phyloP scores from a whole-genome alignment of 345 rosid genomes.

The Draba incana region DNA sequence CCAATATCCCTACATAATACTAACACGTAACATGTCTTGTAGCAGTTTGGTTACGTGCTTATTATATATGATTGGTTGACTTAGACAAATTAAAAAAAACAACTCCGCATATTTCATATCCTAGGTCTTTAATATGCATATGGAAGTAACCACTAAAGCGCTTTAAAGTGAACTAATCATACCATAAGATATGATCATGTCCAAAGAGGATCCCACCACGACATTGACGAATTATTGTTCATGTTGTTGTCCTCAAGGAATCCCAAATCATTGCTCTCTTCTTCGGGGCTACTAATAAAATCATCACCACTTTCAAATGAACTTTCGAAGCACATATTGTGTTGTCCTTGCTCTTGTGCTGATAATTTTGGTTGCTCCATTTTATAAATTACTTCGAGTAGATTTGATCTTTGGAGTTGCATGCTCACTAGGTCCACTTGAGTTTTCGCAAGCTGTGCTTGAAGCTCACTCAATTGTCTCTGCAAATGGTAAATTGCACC shows the following conservation, averaged over 20 bases:
- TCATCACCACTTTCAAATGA: constrained; percentile 45
- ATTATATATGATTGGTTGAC: constrained; percentile 40
- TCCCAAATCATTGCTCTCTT: constrained; percentile 46
- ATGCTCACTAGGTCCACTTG: constrained; percentile 69
- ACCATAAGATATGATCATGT: constrained; percentile 48
- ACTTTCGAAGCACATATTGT: constrained; percentile 39
- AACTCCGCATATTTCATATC: constrained; percentile 36
- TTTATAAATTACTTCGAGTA: constrained; percentile 61
- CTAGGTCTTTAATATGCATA: constrained; percentile 40
- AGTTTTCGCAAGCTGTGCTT: constrained; percentile 79
- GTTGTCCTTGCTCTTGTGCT: constrained; percentile 43
- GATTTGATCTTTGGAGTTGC: constrained; percentile 74
- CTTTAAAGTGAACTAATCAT: constrained; percentile 40
- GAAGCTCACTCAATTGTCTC: constrained; percentile 78
- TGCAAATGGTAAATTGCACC: constrained; percentile 88
- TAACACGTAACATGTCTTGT: constrained; percentile 30
- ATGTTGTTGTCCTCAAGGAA: constrained; percentile 45
- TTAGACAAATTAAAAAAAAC: neutral
- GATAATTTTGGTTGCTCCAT: constrained; percentile 49
- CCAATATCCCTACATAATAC: constrained; percentile 29
- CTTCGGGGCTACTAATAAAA: constrained; percentile 48
- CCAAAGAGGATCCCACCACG: constrained; percentile 73
- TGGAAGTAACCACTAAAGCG: constrained; percentile 46
- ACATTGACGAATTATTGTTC: constrained; percentile 35
- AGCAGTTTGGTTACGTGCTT: constrained; percentile 35